These are phyloP conservation scores for Epichloe sylvatica DNA, from an alignment of 2,329 filamentous ascomycete species.

Conservation along the genomic window DNA sequence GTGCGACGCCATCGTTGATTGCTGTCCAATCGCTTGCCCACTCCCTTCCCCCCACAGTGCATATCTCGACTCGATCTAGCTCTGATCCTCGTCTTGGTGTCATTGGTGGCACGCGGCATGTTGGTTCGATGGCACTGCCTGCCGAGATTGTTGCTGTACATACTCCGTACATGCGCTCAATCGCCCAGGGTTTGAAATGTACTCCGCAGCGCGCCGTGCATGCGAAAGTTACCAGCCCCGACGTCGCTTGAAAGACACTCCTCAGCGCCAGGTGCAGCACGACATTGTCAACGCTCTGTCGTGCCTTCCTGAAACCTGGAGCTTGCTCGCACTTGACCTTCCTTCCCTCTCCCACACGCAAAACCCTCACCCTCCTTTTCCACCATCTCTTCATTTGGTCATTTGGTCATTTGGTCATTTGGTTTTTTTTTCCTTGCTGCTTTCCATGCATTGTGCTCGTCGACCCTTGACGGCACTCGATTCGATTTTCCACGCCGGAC, in stretches of 20 bases:
- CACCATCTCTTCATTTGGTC: neutral
- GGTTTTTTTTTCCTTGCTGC: neutral
- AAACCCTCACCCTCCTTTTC: neutral
- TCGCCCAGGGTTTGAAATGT: too few relatives aligned
- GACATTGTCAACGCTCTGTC: neutral
- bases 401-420: neutral
- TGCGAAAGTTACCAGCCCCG: neutral
- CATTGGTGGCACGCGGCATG: neutral
- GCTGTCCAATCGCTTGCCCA: neutral
- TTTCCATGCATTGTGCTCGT: neutral
- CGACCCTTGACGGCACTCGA: neutral
- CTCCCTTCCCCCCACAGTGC: neutral
- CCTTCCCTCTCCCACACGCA: neutral
- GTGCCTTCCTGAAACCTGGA: neutral
- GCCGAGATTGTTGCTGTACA: neutral
- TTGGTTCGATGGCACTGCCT: neutral
- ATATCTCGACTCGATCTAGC: neutral
- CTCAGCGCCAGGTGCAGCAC: neutral
- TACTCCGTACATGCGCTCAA: neutral
- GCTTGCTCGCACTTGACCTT: neutral
- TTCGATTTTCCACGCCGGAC: constrained; percentile 1
- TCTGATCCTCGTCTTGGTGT: neutral
- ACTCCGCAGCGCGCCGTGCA: too few relatives aligned
- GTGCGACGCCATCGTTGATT: neutral
- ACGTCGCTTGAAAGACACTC: neutral